Percentiles rank a stretch among this genome's conserved stretches.
Conservation (phyloP, 2,329 filamentous ascomycete species). For the Akanthomyces uredinophilus region DNA sequence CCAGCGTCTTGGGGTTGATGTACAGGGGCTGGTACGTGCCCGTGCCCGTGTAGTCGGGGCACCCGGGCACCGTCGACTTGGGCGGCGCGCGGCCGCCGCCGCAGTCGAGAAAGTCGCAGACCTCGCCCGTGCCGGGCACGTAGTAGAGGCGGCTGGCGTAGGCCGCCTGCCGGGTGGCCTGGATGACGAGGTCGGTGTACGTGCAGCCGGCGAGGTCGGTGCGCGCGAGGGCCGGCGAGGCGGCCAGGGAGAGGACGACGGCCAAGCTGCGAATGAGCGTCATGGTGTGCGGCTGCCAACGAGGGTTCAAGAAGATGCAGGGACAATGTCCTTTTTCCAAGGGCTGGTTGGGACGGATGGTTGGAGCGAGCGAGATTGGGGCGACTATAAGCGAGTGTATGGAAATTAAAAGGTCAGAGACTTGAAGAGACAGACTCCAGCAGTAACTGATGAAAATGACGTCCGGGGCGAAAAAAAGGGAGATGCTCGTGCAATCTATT, state of each 20-base stretch:
- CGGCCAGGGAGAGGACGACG: constrained; percentile 26
- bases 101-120: constrained; percentile 61
- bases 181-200: constrained; percentile 30
- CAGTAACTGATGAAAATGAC: too few relatives aligned
- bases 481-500: too few relatives aligned
- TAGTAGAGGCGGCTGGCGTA: constrained; percentile 47
- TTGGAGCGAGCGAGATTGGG: neutral
- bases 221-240: constrained; percentile 31
- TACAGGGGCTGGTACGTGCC: constrained; percentile 36
- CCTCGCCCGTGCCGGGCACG: constrained; percentile 53
- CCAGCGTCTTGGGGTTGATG: constrained; percentile 32
- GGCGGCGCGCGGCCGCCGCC: constrained; percentile 61
- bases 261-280: constrained; percentile 22
- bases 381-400: neutral
- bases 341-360: too few relatives aligned
- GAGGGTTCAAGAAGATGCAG: neutral
- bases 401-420: too few relatives aligned
- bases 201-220: constrained; percentile 45
- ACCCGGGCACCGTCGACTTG: constrained; percentile 59
- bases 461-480: too few relatives aligned
- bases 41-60: constrained; percentile 49
- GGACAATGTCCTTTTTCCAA: neutral
- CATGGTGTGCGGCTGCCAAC: constrained; percentile 19
- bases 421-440: too few relatives aligned
- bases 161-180: constrained; percentile 25